These are phyloP conservation scores for Pulicaria dysenterica DNA, from an alignment of 129 eudicot species.

Conservation along the genomic window DNA sequence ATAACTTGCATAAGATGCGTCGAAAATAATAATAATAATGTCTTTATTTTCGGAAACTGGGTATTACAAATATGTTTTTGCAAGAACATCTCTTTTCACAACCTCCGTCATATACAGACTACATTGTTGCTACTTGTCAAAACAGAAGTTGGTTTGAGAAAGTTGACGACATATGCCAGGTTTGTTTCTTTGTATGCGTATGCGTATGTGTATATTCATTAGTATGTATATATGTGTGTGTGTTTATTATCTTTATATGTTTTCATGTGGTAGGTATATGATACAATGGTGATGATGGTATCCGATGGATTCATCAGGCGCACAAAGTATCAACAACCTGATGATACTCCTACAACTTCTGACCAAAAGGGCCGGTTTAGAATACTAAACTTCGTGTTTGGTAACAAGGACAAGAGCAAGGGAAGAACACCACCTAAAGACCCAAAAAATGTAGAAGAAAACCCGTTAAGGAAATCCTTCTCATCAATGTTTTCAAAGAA, in stretches of 20 bases:
- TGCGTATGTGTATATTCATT: background rate
- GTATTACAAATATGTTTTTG: too few relatives aligned
- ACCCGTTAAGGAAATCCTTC: constrained; percentile 57
- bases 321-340: constrained; percentile 50
- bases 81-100: too few relatives aligned
- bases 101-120: too few relatives aligned
- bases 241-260: background rate
- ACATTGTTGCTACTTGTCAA: constrained; percentile 72
- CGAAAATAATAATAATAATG: too few relatives aligned
- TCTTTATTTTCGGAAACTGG: too few relatives aligned
- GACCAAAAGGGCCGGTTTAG: constrained; percentile 69
- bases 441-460: constrained; percentile 55
- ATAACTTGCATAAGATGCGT: too few relatives aligned
- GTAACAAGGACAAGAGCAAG: constrained; percentile 53
- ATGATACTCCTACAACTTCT: constrained; percentile 50
- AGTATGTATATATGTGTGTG: too few relatives aligned
- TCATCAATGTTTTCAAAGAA: constrained; percentile 80
- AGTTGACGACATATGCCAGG: constrained; percentile 96
- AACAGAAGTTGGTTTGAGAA: constrained; percentile 68
- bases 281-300: constrained; percentile 79
- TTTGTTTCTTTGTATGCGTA: constrained; percentile 22
- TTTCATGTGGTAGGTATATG: constrained; percentile 65
- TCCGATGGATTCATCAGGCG: constrained; percentile 58
- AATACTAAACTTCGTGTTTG: constrained; percentile 66
- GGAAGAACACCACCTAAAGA: constrained; percentile 56